Base-by-base conservation (phyloP, 768 basidiomycete genomes). In the Terana coerulea region DNA sequence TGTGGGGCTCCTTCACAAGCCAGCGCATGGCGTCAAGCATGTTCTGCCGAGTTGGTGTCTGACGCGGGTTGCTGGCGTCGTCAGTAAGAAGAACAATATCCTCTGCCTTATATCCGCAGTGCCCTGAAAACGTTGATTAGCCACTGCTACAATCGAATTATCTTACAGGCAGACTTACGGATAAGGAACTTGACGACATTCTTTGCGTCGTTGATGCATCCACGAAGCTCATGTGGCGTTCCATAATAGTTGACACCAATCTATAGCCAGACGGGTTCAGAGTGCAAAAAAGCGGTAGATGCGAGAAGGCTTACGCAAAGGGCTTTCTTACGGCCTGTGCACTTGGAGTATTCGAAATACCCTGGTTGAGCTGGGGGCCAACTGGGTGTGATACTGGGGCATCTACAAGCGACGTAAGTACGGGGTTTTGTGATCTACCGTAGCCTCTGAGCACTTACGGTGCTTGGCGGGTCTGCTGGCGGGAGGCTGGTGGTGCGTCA, bases 11-110 rank as follows among this genome's bases (percentile, higher is more conserved):
- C 14, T 67, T 70, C 15, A 94, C 90, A n/a, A 99, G 83, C 95
- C 94, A 98, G 53, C 82, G 76, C 91, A 95, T 95, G 4, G 88
- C 93, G 39, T 76, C 68, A 35, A 89, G 77, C 33, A 99, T 95
- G 65, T 98, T 98, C 22, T 76, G 76, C 51, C 72, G 73, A 0
- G 95, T 98, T 0, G 95, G 95, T 24, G 70, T 68, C 61, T 78
- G 76, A 39, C 83, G 77, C 9, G 78, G 75, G 60, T 88, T 75
- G 0, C 60, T 59, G 0, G 84, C 67, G 60, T 93, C 83, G 61
- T 99, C 95, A 0, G 85, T 88, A 26, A 99, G 77, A 55, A 86
- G 74, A 19, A 95, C 89, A 45, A 98, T 91, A 64, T 98, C 91
- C 19, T 88, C 84, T 19, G 39, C 26, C n/a, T 59, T 53, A 46